phyloP scores from a whole-genome alignment of 331 rosid species.

The Saraca asoca region DNA sequence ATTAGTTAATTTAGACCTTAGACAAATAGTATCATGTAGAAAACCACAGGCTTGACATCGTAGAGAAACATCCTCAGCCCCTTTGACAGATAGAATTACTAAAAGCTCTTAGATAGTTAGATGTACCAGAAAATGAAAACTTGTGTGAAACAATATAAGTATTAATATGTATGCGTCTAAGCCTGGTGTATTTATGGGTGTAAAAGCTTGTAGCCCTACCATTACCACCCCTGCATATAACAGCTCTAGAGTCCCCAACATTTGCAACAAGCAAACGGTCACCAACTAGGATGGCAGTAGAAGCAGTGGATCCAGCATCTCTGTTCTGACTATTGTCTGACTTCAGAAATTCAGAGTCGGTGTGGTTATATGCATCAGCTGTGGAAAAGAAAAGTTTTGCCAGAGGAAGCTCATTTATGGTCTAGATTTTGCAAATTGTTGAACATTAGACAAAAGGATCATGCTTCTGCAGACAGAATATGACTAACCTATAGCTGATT shows the following conservation, averaged over 20 bases:
- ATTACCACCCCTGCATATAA: conserved; percentile 81
- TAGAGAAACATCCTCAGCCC: background rate
- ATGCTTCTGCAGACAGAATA: conserved; percentile 5
- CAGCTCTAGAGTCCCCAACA: conserved; percentile 94
- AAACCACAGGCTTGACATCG: background rate
- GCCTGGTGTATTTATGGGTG: background rate
- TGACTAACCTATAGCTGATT: conserved; percentile 77
- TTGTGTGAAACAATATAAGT: background rate
- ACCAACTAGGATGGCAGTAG: conserved; percentile 92
- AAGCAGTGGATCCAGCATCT: conserved; percentile 98
- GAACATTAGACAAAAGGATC: conserved; percentile 5
- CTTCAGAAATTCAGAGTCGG: conserved; percentile 88
- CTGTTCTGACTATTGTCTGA: conserved; percentile 77
- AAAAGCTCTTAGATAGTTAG: no score
- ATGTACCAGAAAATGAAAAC: no score
- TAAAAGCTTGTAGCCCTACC: conserved; percentile 53
- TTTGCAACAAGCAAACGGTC: conserved; percentile 96
- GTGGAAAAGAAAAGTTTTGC: conserved; percentile 28
- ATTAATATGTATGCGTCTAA: conserved; percentile 1
- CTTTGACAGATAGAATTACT: background rate
- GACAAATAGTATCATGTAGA: background rate
- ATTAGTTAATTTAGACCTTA: background rate
- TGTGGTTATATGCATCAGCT: conserved; percentile 91
- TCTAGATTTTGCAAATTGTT: conserved; percentile 25
- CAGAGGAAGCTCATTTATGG: conserved; percentile 1